These are phyloP conservation scores for Leucogyrophana mollusca DNA, from an alignment of 768 basidiomycete genomes.

Conservation along the genomic window DNA sequence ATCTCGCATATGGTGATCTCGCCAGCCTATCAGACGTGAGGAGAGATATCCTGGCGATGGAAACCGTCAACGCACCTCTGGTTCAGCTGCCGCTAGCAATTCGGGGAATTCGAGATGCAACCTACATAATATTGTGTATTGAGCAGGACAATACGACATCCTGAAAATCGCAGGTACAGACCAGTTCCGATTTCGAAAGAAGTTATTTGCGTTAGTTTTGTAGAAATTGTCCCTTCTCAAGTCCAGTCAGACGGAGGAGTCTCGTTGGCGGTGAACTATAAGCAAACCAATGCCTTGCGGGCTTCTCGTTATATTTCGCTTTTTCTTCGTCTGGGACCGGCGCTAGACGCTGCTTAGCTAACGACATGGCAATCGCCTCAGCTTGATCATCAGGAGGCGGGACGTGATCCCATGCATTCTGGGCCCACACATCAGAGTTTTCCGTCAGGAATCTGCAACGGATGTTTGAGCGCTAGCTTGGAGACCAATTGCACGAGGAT, in stretches of 20 bases:
- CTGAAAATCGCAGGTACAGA: conserved; percentile 22
- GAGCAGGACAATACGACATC: background rate
- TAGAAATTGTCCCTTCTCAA: conserved; percentile 88
- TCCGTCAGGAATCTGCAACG: conserved; percentile 62
- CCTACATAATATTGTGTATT: conserved; percentile 39
- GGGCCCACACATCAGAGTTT: conserved; percentile 74
- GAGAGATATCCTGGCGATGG: background rate
- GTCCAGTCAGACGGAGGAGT: conserved; percentile 22
- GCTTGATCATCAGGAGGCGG: conserved; percentile 79
- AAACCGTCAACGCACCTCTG: conserved; percentile 47
- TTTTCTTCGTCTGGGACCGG: conserved; percentile 79
- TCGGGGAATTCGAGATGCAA: conserved; percentile 95
- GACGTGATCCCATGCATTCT: conserved; percentile 93
- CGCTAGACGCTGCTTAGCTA: conserved; percentile 64
- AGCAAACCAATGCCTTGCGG: conserved; percentile 67
- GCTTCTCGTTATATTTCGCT: conserved; percentile 67
- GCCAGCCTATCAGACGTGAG: conserved; percentile 60
- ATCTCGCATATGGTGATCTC: conserved; percentile 77
- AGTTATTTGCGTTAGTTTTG: conserved; percentile 78
- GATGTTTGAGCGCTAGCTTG: conserved; percentile 3
- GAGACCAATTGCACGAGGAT: background rate
- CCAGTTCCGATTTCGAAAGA: conserved; percentile 96
- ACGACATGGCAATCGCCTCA: conserved; percentile 65
- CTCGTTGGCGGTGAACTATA: conserved; percentile 19
- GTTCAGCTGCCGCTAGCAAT: conserved; percentile 64